Evolutionary conservation across 169 alveolate species (phyloP), one percentile per base, ranked within the genome.

Genomic region (Toxoplasma gondii): DNA sequence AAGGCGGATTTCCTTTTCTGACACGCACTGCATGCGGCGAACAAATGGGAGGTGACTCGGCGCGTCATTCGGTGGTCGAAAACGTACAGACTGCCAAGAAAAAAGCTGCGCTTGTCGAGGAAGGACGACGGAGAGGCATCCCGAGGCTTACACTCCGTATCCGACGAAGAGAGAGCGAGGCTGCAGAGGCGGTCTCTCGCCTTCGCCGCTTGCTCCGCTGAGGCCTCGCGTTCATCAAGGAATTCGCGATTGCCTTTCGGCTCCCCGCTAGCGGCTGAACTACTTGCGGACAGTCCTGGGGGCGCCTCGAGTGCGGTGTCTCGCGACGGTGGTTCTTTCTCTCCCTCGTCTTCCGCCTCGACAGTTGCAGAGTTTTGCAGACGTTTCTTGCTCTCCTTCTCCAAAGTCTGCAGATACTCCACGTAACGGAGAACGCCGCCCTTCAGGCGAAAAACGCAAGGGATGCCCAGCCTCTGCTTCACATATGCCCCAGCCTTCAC

Each of bases 401-500:
- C 41, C n/a, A 67, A 44, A 58, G 9, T 38, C 74, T 34, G 0
- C 31, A 95, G 58, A 53, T 54, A 95, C 69, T 92, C 92, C 31
- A 45, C 67, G 88, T 95, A 95, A 1, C 91, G 88, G 58, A 95
- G 86, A 53, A 95, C 87, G 2, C 96, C 96, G 64, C 96, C 96
- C 74, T 88, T 64, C n/a, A 95, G 93, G 67, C 95, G 90, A 2
- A 74, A 44, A 44, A 95, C 96, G n/a, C 82, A 24, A 19, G 83
- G 86, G 67, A 95, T n/a, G n/a, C 96, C 96, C n/a, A 95, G 96
- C 17, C 70, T 49, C 78, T 95, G 95, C 86, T 53, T 92, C 49
- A 92, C 84, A 88, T 88, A 95, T 43, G 96, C 96, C 58, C 94
- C 95, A 24, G 95, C 93, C 95, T 95, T 95, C 54, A 92, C 96